phyloP scores from a whole-genome alignment of 73 alveolate genomes.

The Stentor roeselii region DNA sequence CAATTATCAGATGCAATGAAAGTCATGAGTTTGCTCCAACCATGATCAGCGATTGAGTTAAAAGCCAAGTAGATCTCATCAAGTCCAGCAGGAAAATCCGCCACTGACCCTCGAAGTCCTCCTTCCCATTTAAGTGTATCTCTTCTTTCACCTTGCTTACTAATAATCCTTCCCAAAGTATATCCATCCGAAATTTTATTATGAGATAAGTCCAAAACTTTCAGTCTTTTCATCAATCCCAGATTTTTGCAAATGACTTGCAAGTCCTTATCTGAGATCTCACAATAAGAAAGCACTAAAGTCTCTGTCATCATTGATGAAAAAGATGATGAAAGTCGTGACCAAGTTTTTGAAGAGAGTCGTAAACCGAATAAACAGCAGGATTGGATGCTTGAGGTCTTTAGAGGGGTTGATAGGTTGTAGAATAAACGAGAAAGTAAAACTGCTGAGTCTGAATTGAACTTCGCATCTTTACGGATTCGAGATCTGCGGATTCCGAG shows the following conservation, averaged over 20 bases:
- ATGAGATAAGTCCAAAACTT: not conserved
- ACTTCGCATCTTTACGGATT: not conserved
- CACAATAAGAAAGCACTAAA: not conserved
- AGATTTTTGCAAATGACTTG: not conserved
- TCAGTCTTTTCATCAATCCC: not conserved
- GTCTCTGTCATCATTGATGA: not conserved
- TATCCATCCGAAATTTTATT: not conserved
- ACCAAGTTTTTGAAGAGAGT: not conserved
- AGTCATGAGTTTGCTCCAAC: not conserved
- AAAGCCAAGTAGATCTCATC: not conserved
- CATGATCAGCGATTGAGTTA: not conserved
- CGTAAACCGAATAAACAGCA: not conserved
- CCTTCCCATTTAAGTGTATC: not conserved
- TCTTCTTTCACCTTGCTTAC: constrained; percentile 26
- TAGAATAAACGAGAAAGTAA: not conserved
- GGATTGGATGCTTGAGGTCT: not conserved
- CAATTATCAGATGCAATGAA: not conserved
- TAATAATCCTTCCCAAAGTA: not conserved
- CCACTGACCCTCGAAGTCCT: not conserved
- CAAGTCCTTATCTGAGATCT: not conserved
- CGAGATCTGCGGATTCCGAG: not conserved
- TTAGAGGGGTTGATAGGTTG: not conserved
- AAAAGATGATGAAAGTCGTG: not conserved
- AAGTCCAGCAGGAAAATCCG: not conserved
- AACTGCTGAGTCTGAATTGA: not conserved